These are phyloP conservation scores for Stagonosporopsis cucurbitacearum DNA, from an alignment of 2,329 filamentous ascomycete species.

Conservation along the genomic window DNA sequence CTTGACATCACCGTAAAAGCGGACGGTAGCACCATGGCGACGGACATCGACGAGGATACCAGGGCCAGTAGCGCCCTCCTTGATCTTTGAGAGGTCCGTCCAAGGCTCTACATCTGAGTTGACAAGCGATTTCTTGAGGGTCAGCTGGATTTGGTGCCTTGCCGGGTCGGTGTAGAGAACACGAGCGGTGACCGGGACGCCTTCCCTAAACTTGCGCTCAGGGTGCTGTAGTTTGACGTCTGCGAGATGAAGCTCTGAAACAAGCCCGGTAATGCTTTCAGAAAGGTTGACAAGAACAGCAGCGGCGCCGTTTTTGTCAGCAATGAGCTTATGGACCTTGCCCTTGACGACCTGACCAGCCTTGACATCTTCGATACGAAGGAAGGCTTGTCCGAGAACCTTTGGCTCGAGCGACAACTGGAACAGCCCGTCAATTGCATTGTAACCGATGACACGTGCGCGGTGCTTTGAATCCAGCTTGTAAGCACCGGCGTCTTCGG, in stretches of 20 bases:
- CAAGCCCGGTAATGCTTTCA: constrained; percentile 86
- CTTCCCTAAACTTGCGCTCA: constrained; percentile 94
- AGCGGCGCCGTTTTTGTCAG: constrained; percentile 77
- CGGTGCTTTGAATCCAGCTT: constrained; percentile 79
- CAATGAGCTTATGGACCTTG: constrained; percentile 81
- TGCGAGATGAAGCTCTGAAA: constrained; percentile 85
- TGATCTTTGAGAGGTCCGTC: constrained; percentile 76
- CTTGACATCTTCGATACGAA: constrained; percentile 88
- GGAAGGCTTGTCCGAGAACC: constrained; percentile 83
- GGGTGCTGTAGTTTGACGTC: constrained; percentile 89
- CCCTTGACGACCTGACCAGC: constrained; percentile 82
- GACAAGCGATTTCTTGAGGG: constrained; percentile 91
- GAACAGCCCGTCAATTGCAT: constrained; percentile 83
- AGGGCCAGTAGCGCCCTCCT: constrained; percentile 76
- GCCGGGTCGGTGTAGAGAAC: constrained; percentile 80
- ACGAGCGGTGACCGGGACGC: constrained; percentile 81
- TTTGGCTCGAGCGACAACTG: constrained; percentile 83
- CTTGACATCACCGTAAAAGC: constrained; percentile 84
- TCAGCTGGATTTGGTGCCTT: constrained; percentile 82
- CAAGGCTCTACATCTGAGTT: constrained; percentile 86
- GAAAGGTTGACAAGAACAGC: constrained; percentile 84
- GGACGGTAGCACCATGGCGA: constrained; percentile 80
- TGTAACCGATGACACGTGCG: constrained; percentile 85
- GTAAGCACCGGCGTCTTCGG: constrained; percentile 77
- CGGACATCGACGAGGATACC: constrained; percentile 88